These are phyloP conservation scores for Globisporangium megalacanthum DNA, from an alignment of 352 stramenopile genomes.

Conservation along the genomic window DNA sequence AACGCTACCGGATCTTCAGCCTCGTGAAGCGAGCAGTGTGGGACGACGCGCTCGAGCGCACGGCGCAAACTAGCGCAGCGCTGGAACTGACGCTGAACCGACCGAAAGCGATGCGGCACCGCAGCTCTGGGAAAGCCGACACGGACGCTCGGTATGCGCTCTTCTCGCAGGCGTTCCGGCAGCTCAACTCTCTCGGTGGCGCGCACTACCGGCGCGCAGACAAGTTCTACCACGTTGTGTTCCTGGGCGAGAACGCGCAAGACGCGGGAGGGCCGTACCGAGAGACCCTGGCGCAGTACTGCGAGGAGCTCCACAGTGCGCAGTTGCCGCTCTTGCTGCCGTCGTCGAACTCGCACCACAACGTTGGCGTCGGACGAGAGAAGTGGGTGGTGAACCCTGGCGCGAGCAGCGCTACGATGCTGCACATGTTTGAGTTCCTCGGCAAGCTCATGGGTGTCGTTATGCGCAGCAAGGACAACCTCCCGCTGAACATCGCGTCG, in stretches of 20 bases:
- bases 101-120: constrained; percentile 79
- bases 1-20: constrained; percentile 66
- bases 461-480: constrained; percentile 85
- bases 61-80: constrained; percentile 28
- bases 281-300: constrained; percentile 82
- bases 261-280: constrained; percentile 85
- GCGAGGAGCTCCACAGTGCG: constrained; percentile 68
- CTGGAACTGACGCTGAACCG: constrained; percentile 80
- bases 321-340: constrained; percentile 88
- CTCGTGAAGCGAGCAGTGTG: constrained; percentile 66
- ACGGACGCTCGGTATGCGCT: constrained; percentile 56
- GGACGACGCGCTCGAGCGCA: constrained; percentile 60
- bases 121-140: constrained; percentile 48
- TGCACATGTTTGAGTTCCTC: constrained; percentile 90
- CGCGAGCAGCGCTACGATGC: constrained; percentile 31
- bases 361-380: constrained; percentile 83
- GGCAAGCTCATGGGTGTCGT: constrained; percentile 89
- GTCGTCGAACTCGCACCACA: constrained; percentile 86
- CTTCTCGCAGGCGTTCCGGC: constrained; percentile 83
- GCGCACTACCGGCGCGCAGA: constrained; percentile 57
- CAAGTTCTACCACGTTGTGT: constrained; percentile 81
- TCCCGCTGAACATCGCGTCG: constrained; percentile 80
- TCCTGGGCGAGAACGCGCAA: constrained; percentile 82
- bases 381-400: constrained; percentile 89
- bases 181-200: constrained; percentile 60